Conservation (phyloP, 2,329 filamentous ascomycete genomes). For the Epichloe brachyelytri region DNA sequence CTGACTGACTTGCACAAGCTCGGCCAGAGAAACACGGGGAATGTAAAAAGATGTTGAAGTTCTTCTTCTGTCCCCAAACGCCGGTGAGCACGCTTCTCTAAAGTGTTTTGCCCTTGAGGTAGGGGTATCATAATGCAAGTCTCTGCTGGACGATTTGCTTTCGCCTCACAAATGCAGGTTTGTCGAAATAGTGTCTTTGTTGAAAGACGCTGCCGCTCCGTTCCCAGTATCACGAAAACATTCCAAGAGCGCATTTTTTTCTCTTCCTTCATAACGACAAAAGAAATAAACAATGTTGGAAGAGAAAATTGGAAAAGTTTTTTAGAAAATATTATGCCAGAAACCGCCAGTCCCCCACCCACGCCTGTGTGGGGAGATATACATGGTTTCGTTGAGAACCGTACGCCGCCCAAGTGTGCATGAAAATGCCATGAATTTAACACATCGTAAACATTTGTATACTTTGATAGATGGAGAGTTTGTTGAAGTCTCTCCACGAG, state of each 20-base stretch:
- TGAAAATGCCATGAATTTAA: conserved; percentile 26
- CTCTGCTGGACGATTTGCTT: conserved; percentile 16
- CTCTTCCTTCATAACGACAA: conserved; percentile 9
- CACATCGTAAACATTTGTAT: conserved; percentile 20
- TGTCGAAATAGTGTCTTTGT: conserved; percentile 28
- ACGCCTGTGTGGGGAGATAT: conserved; percentile 18
- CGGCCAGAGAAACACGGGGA: conserved; percentile 27
- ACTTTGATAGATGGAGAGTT: conserved; percentile 18
- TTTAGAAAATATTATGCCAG: conserved; percentile 17
- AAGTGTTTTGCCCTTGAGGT: conserved; percentile 21
- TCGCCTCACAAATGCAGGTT: conserved; percentile 27
- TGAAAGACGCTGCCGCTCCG: conserved; percentile 32
- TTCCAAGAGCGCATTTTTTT: conserved; percentile 2
- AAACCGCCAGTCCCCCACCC: conserved; percentile 21
- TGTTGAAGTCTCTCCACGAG: conserved; percentile 29
- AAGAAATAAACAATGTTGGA: conserved; percentile 8
- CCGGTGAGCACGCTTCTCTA: conserved; percentile 21
- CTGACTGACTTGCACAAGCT: conserved; percentile 23
- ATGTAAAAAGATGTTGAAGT: conserved; percentile 34
- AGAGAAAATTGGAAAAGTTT: conserved; percentile 3
- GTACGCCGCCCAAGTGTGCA: conserved; percentile 27
- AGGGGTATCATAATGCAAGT: conserved; percentile 28
- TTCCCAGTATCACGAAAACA: conserved; percentile 23
- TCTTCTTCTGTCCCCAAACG: conserved; percentile 32
- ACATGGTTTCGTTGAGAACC: conserved; percentile 34